phyloP scores from a whole-genome alignment of 2,329 filamentous ascomycete genomes.

The Aureobasidium mangrovei region DNA sequence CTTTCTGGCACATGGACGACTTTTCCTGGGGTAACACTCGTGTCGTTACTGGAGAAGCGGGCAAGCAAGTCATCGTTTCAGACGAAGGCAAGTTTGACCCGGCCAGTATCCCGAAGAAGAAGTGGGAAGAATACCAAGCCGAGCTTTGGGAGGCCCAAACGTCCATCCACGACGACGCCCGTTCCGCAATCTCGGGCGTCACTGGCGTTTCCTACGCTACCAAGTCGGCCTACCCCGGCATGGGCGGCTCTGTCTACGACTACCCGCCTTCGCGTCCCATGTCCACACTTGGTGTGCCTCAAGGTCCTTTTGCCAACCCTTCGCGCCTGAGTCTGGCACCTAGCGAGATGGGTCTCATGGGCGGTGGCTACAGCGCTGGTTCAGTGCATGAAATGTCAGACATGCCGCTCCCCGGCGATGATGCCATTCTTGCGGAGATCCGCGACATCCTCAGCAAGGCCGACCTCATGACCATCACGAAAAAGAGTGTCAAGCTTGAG shows the following conservation, averaged over 20 bases:
- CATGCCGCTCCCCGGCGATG: slow-evolving; percentile 70
- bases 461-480: slow-evolving; percentile 95
- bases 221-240: slow-evolving; percentile 53
- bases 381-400: slow-evolving; percentile 57
- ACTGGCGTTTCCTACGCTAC: slow-evolving; percentile 65
- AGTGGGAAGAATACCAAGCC: slow-evolving; percentile 97
- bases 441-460: slow-evolving; percentile 84
- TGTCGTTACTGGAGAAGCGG: slow-evolving; percentile 88
- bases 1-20: slow-evolving; percentile 99
- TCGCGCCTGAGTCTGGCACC: slow-evolving; percentile 72
- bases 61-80: slow-evolving; percentile 83
- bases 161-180: slow-evolving; percentile 60
- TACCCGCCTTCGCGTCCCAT: slow-evolving; percentile 44
- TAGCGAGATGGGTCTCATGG: slow-evolving; percentile 24
- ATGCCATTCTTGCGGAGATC: slow-evolving; percentile 86
- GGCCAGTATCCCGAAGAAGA: slow-evolving; percentile 85
- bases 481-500: slow-evolving; percentile 95
- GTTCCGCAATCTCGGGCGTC: slow-evolving; percentile 84
- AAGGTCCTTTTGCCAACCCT: slow-evolving; percentile 27
- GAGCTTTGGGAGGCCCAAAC: slow-evolving; percentile 96
- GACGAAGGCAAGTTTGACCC: slow-evolving; percentile 99
- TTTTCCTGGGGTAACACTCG: slow-evolving; percentile 99
- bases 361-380: slow-evolving; percentile 38
- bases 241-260: slow-evolving; percentile 51
- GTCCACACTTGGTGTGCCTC: slow-evolving; percentile 18